Evolutionary conservation across 1,284 basidiomycete species (phyloP).

Genomic region (Boletus albobrunnescens): DNA sequence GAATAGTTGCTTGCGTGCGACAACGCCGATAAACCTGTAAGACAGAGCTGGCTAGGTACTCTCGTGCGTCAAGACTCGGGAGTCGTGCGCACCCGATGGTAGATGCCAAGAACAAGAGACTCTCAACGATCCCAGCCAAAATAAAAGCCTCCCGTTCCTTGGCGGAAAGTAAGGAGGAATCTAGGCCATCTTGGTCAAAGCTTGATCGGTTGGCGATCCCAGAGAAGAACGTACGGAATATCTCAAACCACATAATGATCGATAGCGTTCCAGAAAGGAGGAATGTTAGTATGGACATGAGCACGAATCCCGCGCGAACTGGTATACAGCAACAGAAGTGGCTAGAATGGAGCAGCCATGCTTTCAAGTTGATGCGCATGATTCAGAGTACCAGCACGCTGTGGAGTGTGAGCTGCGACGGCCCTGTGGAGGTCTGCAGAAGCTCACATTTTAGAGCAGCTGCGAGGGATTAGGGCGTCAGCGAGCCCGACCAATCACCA

Average conservation of each 20-base stretch:
- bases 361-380: constrained; percentile 24
- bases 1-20: constrained; percentile 58
- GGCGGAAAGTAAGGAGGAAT: constrained; percentile 36
- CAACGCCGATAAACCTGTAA: constrained; percentile 52
- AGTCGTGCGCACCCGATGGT: constrained; percentile 45
- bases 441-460: constrained; percentile 10
- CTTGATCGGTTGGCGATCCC: not conserved
- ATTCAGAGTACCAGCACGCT: constrained; percentile 1
- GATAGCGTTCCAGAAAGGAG: constrained; percentile 49
- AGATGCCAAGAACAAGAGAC: constrained; percentile 48
- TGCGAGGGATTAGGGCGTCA: not conserved
- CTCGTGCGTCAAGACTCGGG: not conserved
- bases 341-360: constrained; percentile 30
- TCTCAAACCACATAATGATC: constrained; percentile 55
- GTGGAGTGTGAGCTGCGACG: constrained; percentile 2
- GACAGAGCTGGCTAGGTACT: constrained; percentile 3
- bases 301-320: constrained; percentile 56
- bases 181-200: constrained; percentile 10
- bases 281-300: constrained; percentile 50
- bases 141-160: constrained; percentile 43
- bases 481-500: constrained; percentile 10
- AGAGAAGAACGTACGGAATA: constrained; percentile 43
- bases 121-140: constrained; percentile 48
- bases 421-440: not conserved
- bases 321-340: constrained; percentile 63